These are phyloP conservation scores for Aspergillus tamarii DNA, from an alignment of 2,329 filamentous ascomycete genomes.

Conservation along the genomic window DNA sequence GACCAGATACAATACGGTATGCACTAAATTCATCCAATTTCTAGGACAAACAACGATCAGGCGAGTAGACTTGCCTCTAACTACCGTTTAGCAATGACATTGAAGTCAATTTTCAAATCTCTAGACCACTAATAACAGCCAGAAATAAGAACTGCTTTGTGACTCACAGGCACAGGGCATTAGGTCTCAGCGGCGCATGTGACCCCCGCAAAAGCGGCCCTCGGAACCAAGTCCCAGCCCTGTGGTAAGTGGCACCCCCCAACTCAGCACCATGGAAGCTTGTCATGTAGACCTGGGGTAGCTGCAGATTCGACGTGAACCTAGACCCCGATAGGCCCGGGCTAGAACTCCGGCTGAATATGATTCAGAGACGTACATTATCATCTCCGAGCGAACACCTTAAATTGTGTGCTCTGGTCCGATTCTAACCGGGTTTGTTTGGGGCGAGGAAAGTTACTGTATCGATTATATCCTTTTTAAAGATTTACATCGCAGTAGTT, in stretches of 20 bases:
- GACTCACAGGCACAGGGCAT: too few species aligned
- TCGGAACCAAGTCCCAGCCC: neutral
- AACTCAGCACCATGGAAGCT: neutral
- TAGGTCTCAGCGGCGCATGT: neutral
- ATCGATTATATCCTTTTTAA: neutral
- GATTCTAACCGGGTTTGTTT: neutral
- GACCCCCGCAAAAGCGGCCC: neutral
- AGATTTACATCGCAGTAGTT: neutral
- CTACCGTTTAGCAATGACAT: too few species aligned
- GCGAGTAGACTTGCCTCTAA: too few species aligned
- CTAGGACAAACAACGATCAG: too few species aligned
- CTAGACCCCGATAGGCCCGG: neutral
- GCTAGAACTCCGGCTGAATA: neutral
- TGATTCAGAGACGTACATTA: neutral
- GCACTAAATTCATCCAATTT: too few species aligned
- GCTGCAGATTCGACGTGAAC: neutral
- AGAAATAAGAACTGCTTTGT: neutral
- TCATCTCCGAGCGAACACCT: neutral
- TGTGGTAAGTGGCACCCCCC: neutral
- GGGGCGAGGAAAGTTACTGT: too few species aligned
- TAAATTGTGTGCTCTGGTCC: neutral
- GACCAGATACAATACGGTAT: too few species aligned
- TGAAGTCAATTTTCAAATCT: too few species aligned
- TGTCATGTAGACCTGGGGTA: neutral
- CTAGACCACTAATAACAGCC: too few species aligned